phyloP scores from a whole-genome alignment of 225 moss, liverwort and hornwort species.

The Neckera pumila region DNA sequence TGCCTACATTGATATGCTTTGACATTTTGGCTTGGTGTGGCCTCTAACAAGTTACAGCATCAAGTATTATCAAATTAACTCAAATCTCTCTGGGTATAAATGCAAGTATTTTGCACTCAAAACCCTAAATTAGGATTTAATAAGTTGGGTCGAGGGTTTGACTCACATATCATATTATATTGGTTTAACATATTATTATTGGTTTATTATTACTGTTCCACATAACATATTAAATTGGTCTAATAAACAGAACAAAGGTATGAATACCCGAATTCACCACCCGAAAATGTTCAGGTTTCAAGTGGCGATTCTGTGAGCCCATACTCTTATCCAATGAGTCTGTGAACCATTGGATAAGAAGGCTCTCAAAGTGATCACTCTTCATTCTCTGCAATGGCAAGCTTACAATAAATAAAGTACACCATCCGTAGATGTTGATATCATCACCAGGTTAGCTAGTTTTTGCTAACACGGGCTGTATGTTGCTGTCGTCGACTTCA shows the following conservation, averaged over 20 bases:
- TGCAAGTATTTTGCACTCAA: neutral
- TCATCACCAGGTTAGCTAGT: neutral
- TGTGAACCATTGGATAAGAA: neutral
- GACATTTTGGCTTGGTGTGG: neutral
- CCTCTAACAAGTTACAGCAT: neutral
- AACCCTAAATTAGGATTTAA: neutral
- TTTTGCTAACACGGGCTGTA: neutral
- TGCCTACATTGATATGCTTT: neutral
- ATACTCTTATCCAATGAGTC: no score
- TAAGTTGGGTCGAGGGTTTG: no score
- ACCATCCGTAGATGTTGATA: neutral
- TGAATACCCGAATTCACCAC: neutral
- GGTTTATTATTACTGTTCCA: no score
- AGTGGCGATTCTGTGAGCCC: neutral
- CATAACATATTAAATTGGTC: no score
- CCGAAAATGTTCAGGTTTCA: neutral
- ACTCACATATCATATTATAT: no score
- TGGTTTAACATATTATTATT: no score
- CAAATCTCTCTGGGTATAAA: neutral
- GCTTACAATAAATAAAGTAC: neutral
- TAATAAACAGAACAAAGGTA: neutral
- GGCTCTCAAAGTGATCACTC: neutral
- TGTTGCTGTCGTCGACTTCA: neutral
- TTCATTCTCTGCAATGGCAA: conserved; percentile 1
- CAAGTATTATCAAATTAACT: neutral